Evolutionary conservation across 371 early-diverging fungal species (phyloP).

Genomic region (Apophysomyces elegans): DNA sequence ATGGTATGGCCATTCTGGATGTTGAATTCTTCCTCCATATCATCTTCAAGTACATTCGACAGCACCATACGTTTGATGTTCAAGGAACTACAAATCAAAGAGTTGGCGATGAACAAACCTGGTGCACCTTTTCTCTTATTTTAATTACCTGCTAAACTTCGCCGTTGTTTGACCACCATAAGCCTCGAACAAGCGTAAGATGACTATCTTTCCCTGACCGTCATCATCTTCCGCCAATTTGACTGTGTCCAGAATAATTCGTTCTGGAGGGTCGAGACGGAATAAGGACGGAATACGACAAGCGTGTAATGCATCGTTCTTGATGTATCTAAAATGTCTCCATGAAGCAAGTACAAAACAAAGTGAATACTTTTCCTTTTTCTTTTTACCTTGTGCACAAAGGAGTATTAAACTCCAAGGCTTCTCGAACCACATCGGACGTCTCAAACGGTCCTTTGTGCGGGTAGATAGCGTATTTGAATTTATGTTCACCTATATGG

Average conservation of each 20-base stretch:
- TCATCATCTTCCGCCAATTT: slow-evolving; percentile 84
- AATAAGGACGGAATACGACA: slow-evolving; percentile 30
- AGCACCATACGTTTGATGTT: slow-evolving; percentile 36
- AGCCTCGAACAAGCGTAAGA: slow-evolving; percentile 90
- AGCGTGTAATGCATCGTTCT: neutral
- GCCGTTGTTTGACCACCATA: slow-evolving; percentile 85
- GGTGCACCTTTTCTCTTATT: neutral
- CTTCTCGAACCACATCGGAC: slow-evolving; percentile 82
- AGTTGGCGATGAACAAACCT: too few species aligned
- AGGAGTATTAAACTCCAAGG: slow-evolving; percentile 89
- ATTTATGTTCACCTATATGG: slow-evolving; percentile 62
- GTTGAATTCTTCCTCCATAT: slow-evolving; percentile 14
- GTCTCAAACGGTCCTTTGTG: slow-evolving; percentile 80
- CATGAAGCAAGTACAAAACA: neutral
- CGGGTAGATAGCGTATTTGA: slow-evolving; percentile 91
- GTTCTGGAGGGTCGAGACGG: slow-evolving; percentile 34
- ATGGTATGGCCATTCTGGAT: neutral
- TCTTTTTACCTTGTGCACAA: slow-evolving; percentile 57
- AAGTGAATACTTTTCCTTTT: slow-evolving; percentile 19
- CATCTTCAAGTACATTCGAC: slow-evolving; percentile 58
- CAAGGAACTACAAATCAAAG: slow-evolving; percentile 28
- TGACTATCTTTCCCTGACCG: slow-evolving; percentile 46
- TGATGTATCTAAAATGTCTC: slow-evolving; percentile 1
- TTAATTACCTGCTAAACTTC: slow-evolving; percentile 59
- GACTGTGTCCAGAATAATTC: slow-evolving; percentile 87